Evolutionary conservation across 768 basidiomycete genomes (phyloP), one percentile per base, ranked within the genome.

Genomic region (Tylopilus cervinicoccineus): DNA sequence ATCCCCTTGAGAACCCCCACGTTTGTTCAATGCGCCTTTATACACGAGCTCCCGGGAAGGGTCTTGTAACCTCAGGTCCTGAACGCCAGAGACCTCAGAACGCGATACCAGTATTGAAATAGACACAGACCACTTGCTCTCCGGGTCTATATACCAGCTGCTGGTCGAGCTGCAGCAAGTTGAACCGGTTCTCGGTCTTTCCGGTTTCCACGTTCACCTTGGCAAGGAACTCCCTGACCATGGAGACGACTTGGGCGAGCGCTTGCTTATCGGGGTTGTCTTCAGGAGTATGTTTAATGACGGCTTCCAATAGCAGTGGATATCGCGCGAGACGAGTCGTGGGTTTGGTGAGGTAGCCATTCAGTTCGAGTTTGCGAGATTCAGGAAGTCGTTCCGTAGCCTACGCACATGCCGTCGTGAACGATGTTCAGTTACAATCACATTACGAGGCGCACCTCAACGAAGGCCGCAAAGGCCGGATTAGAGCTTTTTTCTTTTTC

Each of bases 281-380:
- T 23, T 93, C 90, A 0, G 88, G 81, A 0, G 96, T 99, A 43
- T 93, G 83, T 68, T 97, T 98, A 48, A 87, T 71, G 11, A 96
- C 90, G 14, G 91, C 94, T 56, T 91, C 93, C 26, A 99, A 76
- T 2, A 98, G 72, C 2, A 99, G 76, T 7, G 96, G 96, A 65
- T 98, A 98, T 54, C 96, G 77, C n/a, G 95, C 96, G 23, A 99
- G 76, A 58, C 96, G 85, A 6, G 96, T 98, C 2, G 96, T 98
- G 2, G 96, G 96, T 67, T 97, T 98, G 7, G 96, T 99, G 33
- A 99, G 74, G 67, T 98, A 99, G 1, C 92, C 96, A 64, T 99
- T 99, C 41, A 99, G 72, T 68, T 99, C 96, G 29, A 98, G 79
- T 70, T 97, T 98, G 24, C 95, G 79, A 9, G 94, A 97, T 65